These are phyloP conservation scores for Hansfordia pulvinata DNA, from an alignment of 2,329 filamentous ascomycete genomes.

Conservation along the genomic window DNA sequence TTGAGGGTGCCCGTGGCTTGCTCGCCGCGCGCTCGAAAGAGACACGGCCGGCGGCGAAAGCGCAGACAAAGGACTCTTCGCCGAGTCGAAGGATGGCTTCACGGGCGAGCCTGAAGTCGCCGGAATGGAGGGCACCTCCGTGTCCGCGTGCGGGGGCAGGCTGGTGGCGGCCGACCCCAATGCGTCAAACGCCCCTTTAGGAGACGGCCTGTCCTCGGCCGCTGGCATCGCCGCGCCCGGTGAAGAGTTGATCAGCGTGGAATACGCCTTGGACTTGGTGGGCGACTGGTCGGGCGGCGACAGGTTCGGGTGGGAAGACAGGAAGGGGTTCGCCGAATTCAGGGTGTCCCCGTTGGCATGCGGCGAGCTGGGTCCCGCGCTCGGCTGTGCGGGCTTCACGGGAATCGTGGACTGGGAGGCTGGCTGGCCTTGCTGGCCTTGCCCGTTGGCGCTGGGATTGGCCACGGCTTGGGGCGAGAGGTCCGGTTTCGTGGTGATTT, in stretches of 20 bases:
- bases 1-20: slow-evolving; percentile 7
- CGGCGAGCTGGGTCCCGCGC: slow-evolving; percentile 11
- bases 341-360: slow-evolving; percentile 16
- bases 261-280: slow-evolving; percentile 21
- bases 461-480: slow-evolving; percentile 4
- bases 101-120: slow-evolving; percentile 14
- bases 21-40: slow-evolving; percentile 8
- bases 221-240: not conserved
- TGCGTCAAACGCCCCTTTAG: too few species aligned
- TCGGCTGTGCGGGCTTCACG: slow-evolving; percentile 13
- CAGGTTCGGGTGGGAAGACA: slow-evolving; percentile 26
- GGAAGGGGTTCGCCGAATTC: slow-evolving; percentile 28
- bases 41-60: slow-evolving; percentile 13
- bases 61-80: slow-evolving; percentile 9
- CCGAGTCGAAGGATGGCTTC: slow-evolving; percentile 12
- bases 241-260: too few species aligned
- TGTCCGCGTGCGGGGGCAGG: slow-evolving; percentile 9
- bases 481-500: slow-evolving; percentile 5
- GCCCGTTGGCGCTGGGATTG: too few species aligned
- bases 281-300: slow-evolving; percentile 26
- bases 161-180: too few species aligned
- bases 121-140: slow-evolving; percentile 7
- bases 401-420: slow-evolving; percentile 10
- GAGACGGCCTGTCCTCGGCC: not conserved
- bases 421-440: slow-evolving; percentile 9